These are phyloP conservation scores for Chrysanthemum lavandulifolium DNA, from an alignment of 129 eudicot genomes.

Conservation along the genomic window DNA sequence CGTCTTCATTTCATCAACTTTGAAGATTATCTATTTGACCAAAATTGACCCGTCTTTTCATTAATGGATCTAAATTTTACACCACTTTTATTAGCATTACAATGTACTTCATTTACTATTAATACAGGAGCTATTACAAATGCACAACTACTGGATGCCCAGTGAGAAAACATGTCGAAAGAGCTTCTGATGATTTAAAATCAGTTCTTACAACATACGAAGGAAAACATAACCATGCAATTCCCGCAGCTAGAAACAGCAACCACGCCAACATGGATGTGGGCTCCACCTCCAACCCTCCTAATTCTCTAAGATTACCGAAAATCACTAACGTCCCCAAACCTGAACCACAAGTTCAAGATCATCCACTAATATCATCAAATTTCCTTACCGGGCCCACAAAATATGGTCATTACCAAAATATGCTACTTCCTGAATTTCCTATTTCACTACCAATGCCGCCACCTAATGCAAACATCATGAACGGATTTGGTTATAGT, in stretches of 20 bases:
- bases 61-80: background rate
- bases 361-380: constrained; percentile 37
- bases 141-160: constrained; percentile 69
- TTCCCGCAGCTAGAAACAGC: constrained; percentile 55
- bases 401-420: constrained; percentile 39
- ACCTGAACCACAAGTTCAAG: constrained; percentile 47
- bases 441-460: constrained; percentile 38
- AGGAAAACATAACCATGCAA: constrained; percentile 73
- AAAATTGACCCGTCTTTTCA: background rate
- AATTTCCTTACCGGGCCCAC: constrained; percentile 32
- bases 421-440: constrained; percentile 41
- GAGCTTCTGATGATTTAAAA: constrained; percentile 64
- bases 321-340: constrained; percentile 34
- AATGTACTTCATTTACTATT: background rate
- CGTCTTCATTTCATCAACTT: background rate
- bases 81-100: background rate
- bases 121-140: constrained; percentile 73
- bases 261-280: constrained; percentile 33
- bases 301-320: constrained; percentile 26
- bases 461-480: constrained; percentile 34
- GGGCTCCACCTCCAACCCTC: constrained; percentile 29
- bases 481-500: constrained; percentile 28
- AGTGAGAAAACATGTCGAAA: constrained; percentile 73
- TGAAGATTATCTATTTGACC: background rate
- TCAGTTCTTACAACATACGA: constrained; percentile 71